phyloP scores from a whole-genome alignment of 2,329 filamentous ascomycete species.

The Teratosphaeria zuluensis region DNA sequence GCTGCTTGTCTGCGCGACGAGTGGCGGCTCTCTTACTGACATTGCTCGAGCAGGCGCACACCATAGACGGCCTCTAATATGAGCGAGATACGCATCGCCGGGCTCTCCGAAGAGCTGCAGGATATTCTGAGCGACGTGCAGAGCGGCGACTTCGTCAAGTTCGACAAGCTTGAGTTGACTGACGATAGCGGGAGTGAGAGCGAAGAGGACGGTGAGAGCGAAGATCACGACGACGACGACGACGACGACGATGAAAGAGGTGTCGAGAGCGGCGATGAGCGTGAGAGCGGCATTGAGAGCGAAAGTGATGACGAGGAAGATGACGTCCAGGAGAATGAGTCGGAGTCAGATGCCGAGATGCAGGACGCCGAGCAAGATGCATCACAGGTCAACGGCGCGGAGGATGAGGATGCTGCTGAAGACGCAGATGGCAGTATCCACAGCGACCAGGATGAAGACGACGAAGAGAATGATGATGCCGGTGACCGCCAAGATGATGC shows the following conservation, averaged over 20 bases:
- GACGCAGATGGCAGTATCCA: background rate
- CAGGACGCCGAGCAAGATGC: background rate
- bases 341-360: background rate
- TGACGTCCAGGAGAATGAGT: background rate
- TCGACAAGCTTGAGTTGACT: constrained; percentile 3
- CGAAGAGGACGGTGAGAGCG: background rate
- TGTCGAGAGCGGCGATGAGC: background rate
- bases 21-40: background rate
- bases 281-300: background rate
- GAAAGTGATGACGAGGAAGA: background rate
- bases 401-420: background rate
- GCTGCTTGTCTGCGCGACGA: background rate
- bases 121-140: constrained; percentile 6
- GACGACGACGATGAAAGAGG: background rate
- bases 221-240: constrained; percentile 2
- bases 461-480: constrained; percentile 4
- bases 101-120: constrained; percentile 8
- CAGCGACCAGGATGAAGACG: background rate
- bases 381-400: background rate
- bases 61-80: background rate
- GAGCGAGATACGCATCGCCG: constrained; percentile 9
- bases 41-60: background rate
- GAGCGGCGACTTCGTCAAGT: constrained; percentile 12
- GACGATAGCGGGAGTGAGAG: constrained; percentile 3
- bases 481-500: constrained; percentile 3